Evolutionary conservation across 495 filamentous ascomycete species (phyloP), one percentile per base, ranked within the genome.

Genomic region (Ramalina peruviana): DNA sequence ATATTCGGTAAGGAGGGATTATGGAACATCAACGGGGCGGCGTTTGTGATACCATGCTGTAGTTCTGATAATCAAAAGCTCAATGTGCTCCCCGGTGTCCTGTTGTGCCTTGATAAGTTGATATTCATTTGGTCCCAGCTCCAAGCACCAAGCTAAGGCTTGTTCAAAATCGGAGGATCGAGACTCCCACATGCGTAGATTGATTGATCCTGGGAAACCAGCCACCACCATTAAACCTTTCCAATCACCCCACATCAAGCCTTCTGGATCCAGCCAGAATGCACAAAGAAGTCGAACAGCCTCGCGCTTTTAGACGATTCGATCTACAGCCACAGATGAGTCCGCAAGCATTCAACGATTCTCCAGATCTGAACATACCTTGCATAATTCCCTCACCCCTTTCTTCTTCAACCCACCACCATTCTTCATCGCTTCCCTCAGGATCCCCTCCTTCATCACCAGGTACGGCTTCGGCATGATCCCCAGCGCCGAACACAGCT

Each of bases 281-380:
- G 82, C 27, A 92, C 84, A 68, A 94, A 89, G 63, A 97, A 98
- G 58, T 97, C 92, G 61, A 87, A 95, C 40, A 97, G 79, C 54
- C 83, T 76, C 39, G 72, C 71, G 7, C 72, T 68, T 59, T 84
- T 87, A 16, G 74, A 74, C 23, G 67, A 66, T 64, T 86, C 81
- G 54, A 86, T 79, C 75, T 80, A 42, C 30, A 21, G 49, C 12
- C 21, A 47, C 15, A 12, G 2, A 20, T 20, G 19, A 20, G 19
- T 20, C 19, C 1, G 19, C 19, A 20, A 20, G 19, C 2, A 20
- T 20, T 20, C 19, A 20, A 20, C 19, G 19, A 20, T 20, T 20
- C 19, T 20, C 2, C 19, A 20, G 19, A 33, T 9, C 40, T 13
- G 11, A n/a, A 64, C 65, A 54, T 58, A 80, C 78, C 62, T 75